phyloP scores from a whole-genome alignment of 176 grass and related monocot species.

The Cenchrus purpureus region DNA sequence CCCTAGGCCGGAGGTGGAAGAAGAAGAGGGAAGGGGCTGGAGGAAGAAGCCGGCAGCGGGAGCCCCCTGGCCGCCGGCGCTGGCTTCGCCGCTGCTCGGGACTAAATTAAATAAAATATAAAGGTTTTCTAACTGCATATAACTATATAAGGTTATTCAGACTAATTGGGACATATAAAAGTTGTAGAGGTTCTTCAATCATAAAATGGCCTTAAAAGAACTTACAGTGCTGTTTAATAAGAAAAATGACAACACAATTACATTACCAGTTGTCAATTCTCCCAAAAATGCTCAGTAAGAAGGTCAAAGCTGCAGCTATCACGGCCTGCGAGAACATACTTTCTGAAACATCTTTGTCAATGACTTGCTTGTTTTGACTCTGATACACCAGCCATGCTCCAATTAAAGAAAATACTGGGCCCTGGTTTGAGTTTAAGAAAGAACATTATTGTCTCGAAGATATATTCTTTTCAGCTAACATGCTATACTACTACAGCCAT shows the following conservation, averaged over 20 bases:
- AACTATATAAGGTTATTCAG: not conserved
- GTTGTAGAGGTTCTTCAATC: not conserved
- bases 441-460: not conserved
- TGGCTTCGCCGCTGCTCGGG: too few relatives aligned
- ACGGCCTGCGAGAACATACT: conserved; percentile 74
- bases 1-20: too few relatives aligned
- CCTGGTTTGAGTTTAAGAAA: conserved; percentile 49
- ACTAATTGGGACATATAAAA: not conserved
- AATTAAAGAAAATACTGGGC: conserved; percentile 71
- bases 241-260: not conserved
- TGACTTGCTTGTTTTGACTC: conserved; percentile 69
- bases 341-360: conserved; percentile 63
- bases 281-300: conserved; percentile 68
- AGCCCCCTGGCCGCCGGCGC: too few relatives aligned
- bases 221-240: not conserved
- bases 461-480: conserved; percentile 2
- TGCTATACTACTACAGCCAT: not conserved
- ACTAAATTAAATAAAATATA: not conserved
- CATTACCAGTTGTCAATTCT: conserved; percentile 78
- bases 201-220: not conserved
- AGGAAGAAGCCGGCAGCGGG: too few relatives aligned
- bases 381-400: conserved; percentile 86
- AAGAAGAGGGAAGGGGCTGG: too few relatives aligned
- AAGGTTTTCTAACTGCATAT: not conserved
- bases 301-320: conserved; percentile 57